Conservation (phyloP, 2,329 filamentous ascomycete species). For the Calonectria pauciramosa region DNA sequence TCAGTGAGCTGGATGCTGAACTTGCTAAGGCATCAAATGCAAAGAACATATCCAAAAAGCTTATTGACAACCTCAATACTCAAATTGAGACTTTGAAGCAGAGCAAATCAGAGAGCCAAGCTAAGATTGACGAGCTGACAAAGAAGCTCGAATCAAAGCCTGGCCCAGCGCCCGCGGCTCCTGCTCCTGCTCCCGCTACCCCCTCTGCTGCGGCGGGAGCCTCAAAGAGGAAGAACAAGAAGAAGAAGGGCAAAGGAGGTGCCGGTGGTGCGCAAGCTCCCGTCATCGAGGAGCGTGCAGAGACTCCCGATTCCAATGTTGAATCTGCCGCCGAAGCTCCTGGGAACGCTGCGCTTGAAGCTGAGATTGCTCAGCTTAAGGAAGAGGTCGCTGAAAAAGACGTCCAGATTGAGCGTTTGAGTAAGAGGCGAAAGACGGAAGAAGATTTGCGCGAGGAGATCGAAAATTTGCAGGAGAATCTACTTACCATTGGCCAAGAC, state of each 20-base stretch:
- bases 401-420: conserved; percentile 78
- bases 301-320: conserved; percentile 53
- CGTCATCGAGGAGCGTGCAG: conserved; percentile 49
- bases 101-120: conserved; percentile 49
- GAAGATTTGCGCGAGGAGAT: conserved; percentile 89
- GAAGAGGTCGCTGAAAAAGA: conserved; percentile 75
- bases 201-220: conserved; percentile 37
- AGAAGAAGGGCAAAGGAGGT: conserved; percentile 87
- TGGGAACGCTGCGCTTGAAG: conserved; percentile 57
- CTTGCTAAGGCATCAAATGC: conserved; percentile 55
- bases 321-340: conserved; percentile 45
- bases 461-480: conserved; percentile 83
- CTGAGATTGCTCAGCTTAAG: conserved; percentile 65
- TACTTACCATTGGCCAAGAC: conserved; percentile 84
- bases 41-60: conserved; percentile 57
- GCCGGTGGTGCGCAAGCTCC: conserved; percentile 59
- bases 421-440: conserved; percentile 79
- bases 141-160: conserved; percentile 56
- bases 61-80: conserved; percentile 53
- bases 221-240: conserved; percentile 80
- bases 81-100: conserved; percentile 54
- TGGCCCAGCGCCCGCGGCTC: conserved; percentile 25
- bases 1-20: conserved; percentile 56
- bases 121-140: conserved; percentile 56
- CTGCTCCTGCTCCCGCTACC: conserved; percentile 43